Evolutionary conservation across 495 filamentous ascomycete genomes (phyloP).

Genomic region (Aspergillus bridgeri): DNA sequence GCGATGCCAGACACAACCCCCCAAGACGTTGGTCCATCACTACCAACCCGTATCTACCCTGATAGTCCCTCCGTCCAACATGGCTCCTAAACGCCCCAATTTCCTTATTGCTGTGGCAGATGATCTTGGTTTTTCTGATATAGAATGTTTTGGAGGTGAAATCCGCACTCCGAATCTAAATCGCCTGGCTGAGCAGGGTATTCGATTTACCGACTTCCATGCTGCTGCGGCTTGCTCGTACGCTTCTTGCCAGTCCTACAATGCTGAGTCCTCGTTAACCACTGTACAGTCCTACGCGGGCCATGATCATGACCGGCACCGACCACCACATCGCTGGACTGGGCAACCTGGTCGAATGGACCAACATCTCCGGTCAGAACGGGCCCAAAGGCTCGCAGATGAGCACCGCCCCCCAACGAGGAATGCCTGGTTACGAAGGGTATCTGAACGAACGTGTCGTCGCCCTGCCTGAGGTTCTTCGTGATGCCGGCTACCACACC

Average conservation of each 20-base stretch:
- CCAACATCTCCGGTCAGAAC: conserved; percentile 46
- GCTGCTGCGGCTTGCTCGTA: conserved; percentile 61
- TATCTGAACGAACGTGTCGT: conserved; percentile 62
- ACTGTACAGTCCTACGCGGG: conserved; percentile 47
- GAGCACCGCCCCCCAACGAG: conserved; percentile 42
- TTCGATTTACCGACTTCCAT: conserved; percentile 62
- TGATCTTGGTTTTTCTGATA: conserved; percentile 61
- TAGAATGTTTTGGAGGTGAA: conserved; percentile 59
- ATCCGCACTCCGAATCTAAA: conserved; percentile 62
- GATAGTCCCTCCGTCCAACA: not conserved
- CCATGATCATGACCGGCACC: conserved; percentile 55
- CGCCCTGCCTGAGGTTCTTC: conserved; percentile 58
- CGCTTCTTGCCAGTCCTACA: conserved; percentile 7
- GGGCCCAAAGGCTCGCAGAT: conserved; percentile 41
- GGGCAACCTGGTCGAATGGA: conserved; percentile 48
- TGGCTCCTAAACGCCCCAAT: conserved; percentile 51
- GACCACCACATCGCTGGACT: conserved; percentile 47
- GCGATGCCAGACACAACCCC: not conserved
- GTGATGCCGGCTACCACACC: conserved; percentile 60
- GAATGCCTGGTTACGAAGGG: conserved; percentile 65
- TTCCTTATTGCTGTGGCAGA: conserved; percentile 62
- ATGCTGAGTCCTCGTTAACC: conserved; percentile 1
- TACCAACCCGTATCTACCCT: not conserved
- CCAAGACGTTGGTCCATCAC: not conserved
- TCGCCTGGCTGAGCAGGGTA: conserved; percentile 50